Conservation (phyloP, 169 alveolate species). For the Eimeria maxima region DNA sequence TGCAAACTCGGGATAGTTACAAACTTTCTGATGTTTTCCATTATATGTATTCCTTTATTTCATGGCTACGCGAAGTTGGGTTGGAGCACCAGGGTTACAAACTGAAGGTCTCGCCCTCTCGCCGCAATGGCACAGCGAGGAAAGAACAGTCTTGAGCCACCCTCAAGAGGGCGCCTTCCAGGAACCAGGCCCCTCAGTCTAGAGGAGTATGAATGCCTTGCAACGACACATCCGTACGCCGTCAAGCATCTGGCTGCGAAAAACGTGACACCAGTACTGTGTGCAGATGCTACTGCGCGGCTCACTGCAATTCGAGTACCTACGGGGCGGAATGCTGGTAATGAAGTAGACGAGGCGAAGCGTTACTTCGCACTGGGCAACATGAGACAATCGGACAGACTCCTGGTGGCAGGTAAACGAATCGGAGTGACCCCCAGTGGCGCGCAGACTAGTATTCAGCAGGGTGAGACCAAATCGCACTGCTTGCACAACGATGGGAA, state of each 20-base stretch:
- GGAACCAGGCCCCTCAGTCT: constrained; percentile 66
- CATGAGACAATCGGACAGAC: background rate
- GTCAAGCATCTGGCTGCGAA: constrained; percentile 41
- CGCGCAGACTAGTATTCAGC: background rate
- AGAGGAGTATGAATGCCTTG: constrained; percentile 71
- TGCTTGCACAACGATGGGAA: constrained; percentile 3
- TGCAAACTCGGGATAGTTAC: background rate
- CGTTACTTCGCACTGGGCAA: background rate
- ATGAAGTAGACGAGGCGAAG: background rate
- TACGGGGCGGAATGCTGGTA: background rate
- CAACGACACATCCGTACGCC: constrained; percentile 55
- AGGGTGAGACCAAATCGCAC: background rate
- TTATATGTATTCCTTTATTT: background rate
- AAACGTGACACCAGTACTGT: background rate
- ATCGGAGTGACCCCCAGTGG: background rate
- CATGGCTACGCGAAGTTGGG: background rate
- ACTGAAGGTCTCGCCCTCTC: background rate
- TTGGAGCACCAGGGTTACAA: background rate
- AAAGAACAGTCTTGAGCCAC: background rate
- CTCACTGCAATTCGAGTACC: background rate
- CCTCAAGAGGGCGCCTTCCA: constrained; percentile 1
- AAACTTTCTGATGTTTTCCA: background rate
- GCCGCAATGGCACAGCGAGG: constrained; percentile 20
- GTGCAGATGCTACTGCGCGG: background rate
- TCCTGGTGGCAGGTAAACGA: background rate